Base-by-base conservation (phyloP, 2,329 filamentous ascomycete species). In the Paracorniculantispora psalliotae region DNA sequence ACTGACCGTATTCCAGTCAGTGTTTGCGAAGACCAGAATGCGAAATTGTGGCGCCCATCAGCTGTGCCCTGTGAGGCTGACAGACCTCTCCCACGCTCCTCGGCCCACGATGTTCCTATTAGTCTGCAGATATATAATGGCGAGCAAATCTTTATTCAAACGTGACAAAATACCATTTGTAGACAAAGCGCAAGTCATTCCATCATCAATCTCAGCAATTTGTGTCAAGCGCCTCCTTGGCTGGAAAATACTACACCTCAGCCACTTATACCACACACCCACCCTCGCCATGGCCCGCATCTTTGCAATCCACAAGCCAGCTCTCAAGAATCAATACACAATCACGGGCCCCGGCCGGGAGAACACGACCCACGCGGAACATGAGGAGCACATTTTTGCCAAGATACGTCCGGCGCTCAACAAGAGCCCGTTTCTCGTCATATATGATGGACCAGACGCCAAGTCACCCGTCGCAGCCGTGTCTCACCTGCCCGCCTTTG, bases 401-500 rank as follows among this genome's bases (percentile, higher is more conserved):
- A 48, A 48, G 12, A 4, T 44, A 25, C 46, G 47, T 19, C 30
- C 54, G 4, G 55, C 35, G 17, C 33, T 57, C 10, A 43, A 25
- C 35, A 57, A 50, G 15, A 49, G n/a, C 15, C 55, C 55, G 2
- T 57, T 50, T 21, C 23, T 57, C 26, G 9, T 51, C 25, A 33
- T 57, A n/a, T 10, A 51, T 15, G 55, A 57, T n/a, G 55, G 55
- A 8, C 55, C 37, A 2, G 55, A 57, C 26, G 25, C 46, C 8
- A 35, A 35, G 3, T 25, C 7, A 19, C 47, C 55, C 10, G 33
- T 57, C 19, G 55, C 28, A 12, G 55, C 55, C 55, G 55, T 57
- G 55, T 57, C 55, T 51, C 47, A 51, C 55, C 44, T 57, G 6
- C 55, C 55, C 19, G n/a, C 55, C 25, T 57, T 57, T 51, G 19